Percentiles rank a stretch among this genome's conserved stretches.
Evolutionary conservation across 208 protist genomes (phyloP).

Genomic region (Jaenimonas drosophilae): DNA sequence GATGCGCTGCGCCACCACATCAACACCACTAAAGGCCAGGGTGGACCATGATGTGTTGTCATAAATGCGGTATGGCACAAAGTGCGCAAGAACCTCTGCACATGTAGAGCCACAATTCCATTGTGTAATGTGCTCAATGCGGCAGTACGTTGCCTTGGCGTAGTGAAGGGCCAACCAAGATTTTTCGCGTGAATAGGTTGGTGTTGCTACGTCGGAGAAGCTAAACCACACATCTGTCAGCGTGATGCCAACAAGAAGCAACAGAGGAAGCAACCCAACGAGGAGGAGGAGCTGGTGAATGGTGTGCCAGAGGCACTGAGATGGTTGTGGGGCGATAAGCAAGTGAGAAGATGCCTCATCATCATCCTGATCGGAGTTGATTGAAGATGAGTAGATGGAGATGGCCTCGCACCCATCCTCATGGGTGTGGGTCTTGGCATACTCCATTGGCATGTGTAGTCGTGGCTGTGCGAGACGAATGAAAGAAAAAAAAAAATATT

Average conservation of each 20-base stretch:
- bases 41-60: slow-evolving; percentile 23
- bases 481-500: slow-evolving; percentile 4
- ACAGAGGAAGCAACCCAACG: too few relatives aligned
- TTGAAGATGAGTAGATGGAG: too few relatives aligned
- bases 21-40: slow-evolving; percentile 19
- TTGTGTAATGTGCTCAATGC: slow-evolving; percentile 2
- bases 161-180: slow-evolving; percentile 27
- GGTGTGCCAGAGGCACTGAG: too few relatives aligned
- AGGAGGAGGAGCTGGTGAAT: too few relatives aligned
- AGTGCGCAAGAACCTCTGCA: slow-evolving; percentile 6
- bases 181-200: too few relatives aligned
- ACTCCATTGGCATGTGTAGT: neutral
- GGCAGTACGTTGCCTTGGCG: slow-evolving; percentile 48
- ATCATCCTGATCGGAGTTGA: too few relatives aligned
- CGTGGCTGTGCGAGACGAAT: neutral
- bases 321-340: too few relatives aligned
- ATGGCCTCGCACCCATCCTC: too few relatives aligned
- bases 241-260: too few relatives aligned
- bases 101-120: slow-evolving; percentile 28
- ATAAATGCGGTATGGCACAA: slow-evolving; percentile 18
- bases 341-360: too few relatives aligned
- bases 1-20: slow-evolving; percentile 13
- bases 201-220: too few relatives aligned
- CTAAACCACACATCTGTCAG: too few relatives aligned
- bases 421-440: slow-evolving; percentile 7